Base-by-base conservation (phyloP, 2,329 filamentous ascomycete genomes). In the Periconia macrospinosa region DNA sequence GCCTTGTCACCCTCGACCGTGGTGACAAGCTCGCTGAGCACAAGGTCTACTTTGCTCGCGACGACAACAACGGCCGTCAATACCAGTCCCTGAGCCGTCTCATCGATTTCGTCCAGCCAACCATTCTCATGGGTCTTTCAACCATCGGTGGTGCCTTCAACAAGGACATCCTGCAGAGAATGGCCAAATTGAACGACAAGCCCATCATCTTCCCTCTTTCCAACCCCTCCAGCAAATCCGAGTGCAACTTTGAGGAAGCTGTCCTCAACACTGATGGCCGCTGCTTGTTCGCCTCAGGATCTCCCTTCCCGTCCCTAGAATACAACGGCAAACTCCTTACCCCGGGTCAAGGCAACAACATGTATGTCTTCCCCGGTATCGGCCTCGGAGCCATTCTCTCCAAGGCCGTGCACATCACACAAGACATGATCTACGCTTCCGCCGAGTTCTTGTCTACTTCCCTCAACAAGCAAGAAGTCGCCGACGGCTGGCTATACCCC, bases 381-480 rank as follows among this genome's bases (percentile, higher is more conserved):
- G 94, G 94, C 53, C 86, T 97, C 30, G 94, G 92, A 56, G 90
- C 93, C 61, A 97, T 97, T 70, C 84, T 97, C 46, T 87, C 88
- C 78, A 95, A 97, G 81, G 85, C 92, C 13, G 87, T 90, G 61
- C 86, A 86, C 65, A 83, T 97, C 62, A 97, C 93, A 6, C 91
- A 97, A 73, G 86, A 88, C 75, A 99, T 99, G 94, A 92, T 99
- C 70, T 97, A 97, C 79, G 92, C 90, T 47, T 93, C 92, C 30
- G 94, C 91, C 27, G 87, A 88, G 41, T 88, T 91, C 5, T 84
- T 97, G 18, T 85, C 91, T 15, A 86, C 86, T 54, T 87, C 89
- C 33, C 83, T 99, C 56, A 92, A 88, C 58, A 81, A 86, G 40
- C 88, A 94, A 57, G 94, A 99, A 79, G 80, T 91, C 67, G 85